Percentiles rank a stretch among this genome's conserved stretches.
These are phyloP conservation scores for Pascua sp. DNA, from an alignment of 1,284 basidiomycete species.

Conservation along the genomic window DNA sequence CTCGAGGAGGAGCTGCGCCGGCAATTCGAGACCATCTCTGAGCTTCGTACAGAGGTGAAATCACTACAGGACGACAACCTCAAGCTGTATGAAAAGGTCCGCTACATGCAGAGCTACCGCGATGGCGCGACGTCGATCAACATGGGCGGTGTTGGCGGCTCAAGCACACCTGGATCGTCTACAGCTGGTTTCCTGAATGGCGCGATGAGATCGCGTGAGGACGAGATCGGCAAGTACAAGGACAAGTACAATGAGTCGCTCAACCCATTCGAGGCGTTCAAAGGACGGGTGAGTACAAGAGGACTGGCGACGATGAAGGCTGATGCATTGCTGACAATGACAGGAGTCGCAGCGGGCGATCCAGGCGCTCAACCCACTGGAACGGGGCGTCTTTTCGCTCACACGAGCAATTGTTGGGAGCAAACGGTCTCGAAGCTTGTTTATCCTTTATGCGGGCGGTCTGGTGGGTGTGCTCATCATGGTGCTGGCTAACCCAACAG, in stretches of 20 bases:
- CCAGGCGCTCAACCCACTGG: constrained; percentile 84
- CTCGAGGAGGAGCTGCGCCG: constrained; percentile 95
- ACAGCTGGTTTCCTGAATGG: constrained; percentile 32
- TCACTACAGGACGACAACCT: constrained; percentile 85
- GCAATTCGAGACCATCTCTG: constrained; percentile 89
- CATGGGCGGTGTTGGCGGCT: not conserved
- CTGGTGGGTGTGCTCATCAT: constrained; percentile 35
- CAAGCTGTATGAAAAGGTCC: constrained; percentile 92
- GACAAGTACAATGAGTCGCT: constrained; percentile 90
- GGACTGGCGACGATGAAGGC: too few relatives aligned
- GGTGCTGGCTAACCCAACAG: constrained; percentile 13
- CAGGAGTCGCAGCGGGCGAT: constrained; percentile 91
- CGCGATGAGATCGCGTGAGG: constrained; percentile 48
- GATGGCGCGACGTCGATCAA: constrained; percentile 45
- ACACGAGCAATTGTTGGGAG: constrained; percentile 84
- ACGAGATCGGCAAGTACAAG: constrained; percentile 83
- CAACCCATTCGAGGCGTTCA: constrained; percentile 97
- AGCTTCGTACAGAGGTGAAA: constrained; percentile 82
- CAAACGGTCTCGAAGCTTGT: constrained; percentile 63
- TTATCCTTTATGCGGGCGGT: constrained; percentile 46
- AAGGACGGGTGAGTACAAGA: constrained; percentile 72
- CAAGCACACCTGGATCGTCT: constrained; percentile 11
- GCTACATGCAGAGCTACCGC: constrained; percentile 91
- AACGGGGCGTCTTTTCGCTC: constrained; percentile 78
- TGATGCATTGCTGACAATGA: not conserved